Percentiles rank a stretch among this genome's conserved stretches.
phyloP scores from a whole-genome alignment of 1,284 basidiomycete species.

The Moniliella sp. region DNA sequence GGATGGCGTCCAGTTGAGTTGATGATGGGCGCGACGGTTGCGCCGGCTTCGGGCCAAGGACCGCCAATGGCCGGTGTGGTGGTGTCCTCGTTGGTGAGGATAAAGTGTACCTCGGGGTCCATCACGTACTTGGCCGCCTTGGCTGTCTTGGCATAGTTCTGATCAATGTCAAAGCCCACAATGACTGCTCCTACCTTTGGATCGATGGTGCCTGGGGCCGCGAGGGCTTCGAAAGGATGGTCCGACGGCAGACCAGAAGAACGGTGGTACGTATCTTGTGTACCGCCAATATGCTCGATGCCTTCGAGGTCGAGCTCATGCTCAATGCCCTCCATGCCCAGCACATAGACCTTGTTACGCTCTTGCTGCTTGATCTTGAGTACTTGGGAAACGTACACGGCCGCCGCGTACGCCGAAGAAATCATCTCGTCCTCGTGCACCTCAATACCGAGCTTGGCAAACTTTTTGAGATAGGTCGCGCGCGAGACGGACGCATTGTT shows the following conservation, averaged over 20 bases:
- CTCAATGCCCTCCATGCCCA: slow-evolving; percentile 76
- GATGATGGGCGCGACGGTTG: slow-evolving; percentile 59
- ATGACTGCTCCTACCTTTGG: slow-evolving; percentile 66
- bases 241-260: too few species aligned
- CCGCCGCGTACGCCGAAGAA: slow-evolving; percentile 78
- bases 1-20: slow-evolving; percentile 50
- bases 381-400: slow-evolving; percentile 72
- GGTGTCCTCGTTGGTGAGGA: slow-evolving; percentile 78
- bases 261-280: slow-evolving; percentile 43
- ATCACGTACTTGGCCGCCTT: slow-evolving; percentile 82
- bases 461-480: slow-evolving; percentile 64
- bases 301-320: slow-evolving; percentile 72
- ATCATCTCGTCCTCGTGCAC: slow-evolving; percentile 78
- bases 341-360: slow-evolving; percentile 90
- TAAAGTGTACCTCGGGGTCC: too few species aligned
- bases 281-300: slow-evolving; percentile 59
- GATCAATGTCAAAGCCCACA: slow-evolving; percentile 45
- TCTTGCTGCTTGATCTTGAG: slow-evolving; percentile 64
- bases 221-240: slow-evolving; percentile 53
- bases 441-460: slow-evolving; percentile 67
- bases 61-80: slow-evolving; percentile 63
- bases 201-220: slow-evolving; percentile 40
- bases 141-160: slow-evolving; percentile 64
- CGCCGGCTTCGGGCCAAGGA: slow-evolving; percentile 58
- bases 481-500: slow-evolving; percentile 94